Base-by-base conservation (phyloP, 1,284 basidiomycete species). In the Tetrapyrgos nigripes region DNA sequence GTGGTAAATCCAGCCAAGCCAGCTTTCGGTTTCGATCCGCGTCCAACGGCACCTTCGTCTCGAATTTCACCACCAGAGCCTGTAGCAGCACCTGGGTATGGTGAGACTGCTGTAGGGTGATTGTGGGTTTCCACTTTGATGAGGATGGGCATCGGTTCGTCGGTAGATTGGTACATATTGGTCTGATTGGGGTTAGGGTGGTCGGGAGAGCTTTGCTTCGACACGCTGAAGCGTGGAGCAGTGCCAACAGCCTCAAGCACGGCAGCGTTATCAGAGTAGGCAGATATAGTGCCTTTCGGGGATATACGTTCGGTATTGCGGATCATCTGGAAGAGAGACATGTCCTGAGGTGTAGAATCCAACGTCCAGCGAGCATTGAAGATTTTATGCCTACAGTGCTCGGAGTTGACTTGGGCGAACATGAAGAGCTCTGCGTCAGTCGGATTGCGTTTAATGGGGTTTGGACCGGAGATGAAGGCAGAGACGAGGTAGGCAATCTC, bases 61-160 rank as follows among this genome's bases (percentile, higher is more conserved):
- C 97, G 87, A 67, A 99, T 99, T 77, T 99, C 97, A 29, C 97
- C 97, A 21, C 97, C 97, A 1, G 97, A 98, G 27, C 97, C 97
- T 3, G 97, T 99, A 1, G 97, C 96, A 0, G 97, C 97, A 44
- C 97, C 97, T 4, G 97, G 95, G 74, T 93, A 99, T 0, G 97
- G 97, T 3, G 97, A 99, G 13, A 99, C 96, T 4, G 97, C 97
- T 3, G 97, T 99, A 1, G 97, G 97, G 72, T 99, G 97, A 74
- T 99, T 99, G 76, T 99, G 97, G 8, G 97, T 99, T 77, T 99
- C 97, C 60, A 99, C 97, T 78, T 99, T 99, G 80, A 96, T 89
- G 40, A 99, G 84, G 62, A 99, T 92, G 10, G 89, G 94, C 80
- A 94, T 93, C n/a, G 88, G 78, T 72, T 96, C 94, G 27, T 80